These are phyloP conservation scores for Kandelia obovata DNA, from an alignment of 345 rosid species.

Conservation along the genomic window DNA sequence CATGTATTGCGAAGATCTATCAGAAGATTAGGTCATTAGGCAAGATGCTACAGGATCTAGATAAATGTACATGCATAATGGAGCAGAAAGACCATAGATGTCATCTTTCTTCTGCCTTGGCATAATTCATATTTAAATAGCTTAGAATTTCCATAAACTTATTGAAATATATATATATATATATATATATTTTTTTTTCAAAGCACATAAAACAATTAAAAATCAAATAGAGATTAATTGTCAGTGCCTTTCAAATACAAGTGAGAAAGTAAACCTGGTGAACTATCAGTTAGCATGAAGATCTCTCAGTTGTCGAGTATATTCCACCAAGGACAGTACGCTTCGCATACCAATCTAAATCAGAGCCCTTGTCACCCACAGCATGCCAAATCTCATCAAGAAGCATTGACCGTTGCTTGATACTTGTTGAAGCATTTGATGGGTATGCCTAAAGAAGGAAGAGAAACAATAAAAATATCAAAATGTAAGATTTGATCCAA, in stretches of 20 bases:
- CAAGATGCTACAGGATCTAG: not conserved
- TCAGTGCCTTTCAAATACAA: not conserved
- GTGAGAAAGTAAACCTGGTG: constrained; percentile 51
- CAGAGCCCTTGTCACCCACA: constrained; percentile 65
- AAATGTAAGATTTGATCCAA: not conserved
- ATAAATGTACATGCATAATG: constrained; percentile 5
- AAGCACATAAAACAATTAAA: not conserved
- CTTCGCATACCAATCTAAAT: constrained; percentile 84
- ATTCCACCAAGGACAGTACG: constrained; percentile 87
- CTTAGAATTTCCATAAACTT: no score
- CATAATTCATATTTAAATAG: no score
- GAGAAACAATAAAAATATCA: not conserved
- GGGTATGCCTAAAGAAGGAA: constrained; percentile 62
- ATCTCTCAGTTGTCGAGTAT: constrained; percentile 84
- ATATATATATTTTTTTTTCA: not conserved
- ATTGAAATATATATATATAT: no score
- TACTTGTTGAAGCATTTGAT: constrained; percentile 63
- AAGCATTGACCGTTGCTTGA: constrained; percentile 82
- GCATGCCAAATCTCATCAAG: constrained; percentile 91
- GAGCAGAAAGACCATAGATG: not conserved
- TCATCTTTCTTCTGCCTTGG: no score
- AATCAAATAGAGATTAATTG: not conserved
- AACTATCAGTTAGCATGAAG: constrained; percentile 87
- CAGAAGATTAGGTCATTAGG: constrained; percentile 11
- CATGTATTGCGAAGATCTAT: constrained; percentile 71